Evolutionary conservation across 2,329 filamentous ascomycete genomes (phyloP).

Genomic region (Cryphonectria japonica): DNA sequence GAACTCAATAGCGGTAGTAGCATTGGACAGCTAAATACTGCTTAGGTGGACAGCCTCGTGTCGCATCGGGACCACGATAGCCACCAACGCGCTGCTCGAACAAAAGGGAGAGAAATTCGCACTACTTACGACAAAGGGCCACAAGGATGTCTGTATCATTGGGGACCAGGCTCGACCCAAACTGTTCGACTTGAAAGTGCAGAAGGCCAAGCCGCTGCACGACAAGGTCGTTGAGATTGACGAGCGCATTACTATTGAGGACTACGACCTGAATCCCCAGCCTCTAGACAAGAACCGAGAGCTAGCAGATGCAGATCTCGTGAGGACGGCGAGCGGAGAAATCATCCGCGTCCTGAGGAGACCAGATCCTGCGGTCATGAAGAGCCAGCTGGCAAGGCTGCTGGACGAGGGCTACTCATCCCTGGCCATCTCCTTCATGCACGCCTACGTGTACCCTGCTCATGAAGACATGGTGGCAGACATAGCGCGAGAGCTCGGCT

Average conservation of each 20-base stretch:
- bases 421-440: slow-evolving; percentile 62
- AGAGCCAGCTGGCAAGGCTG: slow-evolving; percentile 60
- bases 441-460: slow-evolving; percentile 69
- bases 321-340: slow-evolving; percentile 67
- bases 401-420: slow-evolving; percentile 56
- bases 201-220: slow-evolving; percentile 69
- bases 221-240: slow-evolving; percentile 70
- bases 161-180: slow-evolving; percentile 74
- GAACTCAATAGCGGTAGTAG: not conserved
- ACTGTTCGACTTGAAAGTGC: slow-evolving; percentile 72
- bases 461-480: slow-evolving; percentile 66
- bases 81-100: slow-evolving; percentile 75
- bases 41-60: slow-evolving; percentile 61
- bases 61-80: slow-evolving; percentile 76
- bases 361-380: slow-evolving; percentile 54
- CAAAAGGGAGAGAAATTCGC: slow-evolving; percentile 73
- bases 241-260: slow-evolving; percentile 72
- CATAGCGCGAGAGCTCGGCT: slow-evolving; percentile 60
- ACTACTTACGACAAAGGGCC: slow-evolving; percentile 70
- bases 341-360: slow-evolving; percentile 64
- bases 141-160: slow-evolving; percentile 73
- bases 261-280: slow-evolving; percentile 68
- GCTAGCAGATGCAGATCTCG: slow-evolving; percentile 48
- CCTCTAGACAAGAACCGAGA: slow-evolving; percentile 50
- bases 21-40: slow-evolving; percentile 8